These are phyloP conservation scores for Alternaria novae-zelandiae DNA, from an alignment of 2,329 filamentous ascomycete genomes.

Conservation along the genomic window DNA sequence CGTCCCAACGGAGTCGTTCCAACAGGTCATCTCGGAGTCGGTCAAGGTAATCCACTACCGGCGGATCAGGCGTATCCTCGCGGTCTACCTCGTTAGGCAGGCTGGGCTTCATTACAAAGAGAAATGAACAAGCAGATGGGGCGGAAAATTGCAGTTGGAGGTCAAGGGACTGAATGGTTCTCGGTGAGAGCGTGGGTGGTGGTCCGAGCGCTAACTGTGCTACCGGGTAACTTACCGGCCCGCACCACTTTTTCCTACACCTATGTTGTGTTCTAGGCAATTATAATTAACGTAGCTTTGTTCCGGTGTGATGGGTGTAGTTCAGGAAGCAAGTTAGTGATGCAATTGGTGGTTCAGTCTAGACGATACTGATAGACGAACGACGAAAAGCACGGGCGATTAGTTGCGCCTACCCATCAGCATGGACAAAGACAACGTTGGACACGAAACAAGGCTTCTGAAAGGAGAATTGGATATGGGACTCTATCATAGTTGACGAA, in stretches of 20 bases:
- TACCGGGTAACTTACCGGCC: too few relatives aligned
- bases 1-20: conserved; percentile 11
- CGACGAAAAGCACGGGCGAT: background rate
- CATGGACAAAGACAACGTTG: background rate
- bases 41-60: background rate
- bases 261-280: background rate
- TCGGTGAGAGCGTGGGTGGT: too few relatives aligned
- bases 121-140: too few relatives aligned
- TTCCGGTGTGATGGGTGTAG: background rate
- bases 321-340: background rate
- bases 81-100: too few relatives aligned
- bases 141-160: too few relatives aligned
- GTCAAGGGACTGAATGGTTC: too few relatives aligned
- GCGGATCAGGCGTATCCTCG: too few relatives aligned
- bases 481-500: background rate
- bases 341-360: background rate
- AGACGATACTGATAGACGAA: background rate
- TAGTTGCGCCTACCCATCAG: background rate
- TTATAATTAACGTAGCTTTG: background rate
- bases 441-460: background rate
- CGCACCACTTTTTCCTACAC: too few relatives aligned
- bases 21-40: conserved; percentile 16
- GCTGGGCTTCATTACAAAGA: too few relatives aligned
- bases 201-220: too few relatives aligned
- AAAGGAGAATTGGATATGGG: background rate